phyloP scores from a whole-genome alignment of 2,329 filamentous ascomycete genomes.

The Aspergillus sp. region DNA sequence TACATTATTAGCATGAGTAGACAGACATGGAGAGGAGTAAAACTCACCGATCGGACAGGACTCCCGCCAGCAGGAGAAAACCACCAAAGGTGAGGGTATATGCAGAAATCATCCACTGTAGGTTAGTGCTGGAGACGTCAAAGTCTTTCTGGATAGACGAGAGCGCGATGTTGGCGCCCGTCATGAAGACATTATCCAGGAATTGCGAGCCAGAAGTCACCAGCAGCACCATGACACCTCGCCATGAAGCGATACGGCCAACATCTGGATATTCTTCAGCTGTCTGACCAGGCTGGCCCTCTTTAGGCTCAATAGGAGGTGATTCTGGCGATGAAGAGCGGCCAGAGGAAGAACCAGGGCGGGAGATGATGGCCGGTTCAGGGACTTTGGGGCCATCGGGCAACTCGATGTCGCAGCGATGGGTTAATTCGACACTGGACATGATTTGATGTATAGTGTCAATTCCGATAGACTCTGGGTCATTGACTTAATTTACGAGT shows the following conservation, averaged over 20 bases:
- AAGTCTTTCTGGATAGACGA: conserved; percentile 38
- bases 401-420: too few species aligned
- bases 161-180: conserved; percentile 37
- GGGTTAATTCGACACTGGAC: too few species aligned
- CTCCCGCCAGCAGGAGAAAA: conserved; percentile 27
- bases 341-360: neutral
- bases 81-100: conserved; percentile 39
- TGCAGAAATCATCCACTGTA: conserved; percentile 40
- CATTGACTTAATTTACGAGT: too few species aligned
- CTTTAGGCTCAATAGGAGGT: too few species aligned
- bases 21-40: neutral
- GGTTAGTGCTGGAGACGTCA: conserved; percentile 25
- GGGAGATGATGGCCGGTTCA: neutral
- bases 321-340: neutral
- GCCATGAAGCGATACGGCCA: conserved; percentile 33
- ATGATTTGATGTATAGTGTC: too few species aligned
- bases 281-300: neutral
- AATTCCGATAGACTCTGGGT: too few species aligned
- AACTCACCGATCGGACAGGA: conserved; percentile 28
- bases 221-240: conserved; percentile 33
- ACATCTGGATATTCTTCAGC: conserved; percentile 19
- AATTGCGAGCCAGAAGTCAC: conserved; percentile 41
- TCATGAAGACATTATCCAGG: conserved; percentile 44
- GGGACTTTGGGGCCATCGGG: too few species aligned
- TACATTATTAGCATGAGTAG: conserved; percentile 7